Base-by-base conservation (phyloP, 1,139 yeast species). In the Diutina pseudorugosa region DNA sequence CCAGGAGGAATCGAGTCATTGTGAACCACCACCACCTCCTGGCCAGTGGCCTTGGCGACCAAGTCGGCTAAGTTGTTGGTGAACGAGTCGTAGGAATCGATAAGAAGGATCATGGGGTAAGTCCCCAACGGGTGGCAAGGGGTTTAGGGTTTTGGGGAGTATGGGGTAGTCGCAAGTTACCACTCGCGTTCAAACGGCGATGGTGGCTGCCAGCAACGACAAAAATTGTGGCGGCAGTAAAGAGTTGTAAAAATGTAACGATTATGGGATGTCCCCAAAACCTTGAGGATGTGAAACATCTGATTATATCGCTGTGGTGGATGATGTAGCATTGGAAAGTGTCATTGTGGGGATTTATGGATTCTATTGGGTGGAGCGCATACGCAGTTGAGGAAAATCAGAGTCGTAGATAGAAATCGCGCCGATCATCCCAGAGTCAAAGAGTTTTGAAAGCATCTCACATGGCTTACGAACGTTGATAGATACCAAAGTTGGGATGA, bases 21-120 rank as follows among this genome's bases (percentile, higher is more conserved):
- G 61, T 85, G 93, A 47, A 90, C 79, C 1, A 87, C 83, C 41
- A 77, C 68, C 12, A 89, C 93, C 41, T 72, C 66, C 42, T 78
- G 76, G 0, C 72, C 74, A 0, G 85, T 75, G 12, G 80, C 72
- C 18, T 67, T 65, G 57, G 76, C 79, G n/a, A 93, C 66, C 41
- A 91, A 73, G 54, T 79, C 76, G 41, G 80, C 79, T 53, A 93
- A 77, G 63, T 93, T 93, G 68, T 80, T 86, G 3, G 97, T 85
- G 72, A 91, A 93, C 11, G 98, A 91, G 65, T 93, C 98, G 62
- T 93, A 91, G 5, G 96, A 90, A 65, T 93, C 98, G 20, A 93
- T 80, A 55, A 93, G 78, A 19, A 93, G 79, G 53, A 88, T 78
- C 79, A 73, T 73, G 19, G 40, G 36, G 36, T 14, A 12, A 30